phyloP scores from a whole-genome alignment of 768 basidiomycete species.

The Phanerochaete carnosa region DNA sequence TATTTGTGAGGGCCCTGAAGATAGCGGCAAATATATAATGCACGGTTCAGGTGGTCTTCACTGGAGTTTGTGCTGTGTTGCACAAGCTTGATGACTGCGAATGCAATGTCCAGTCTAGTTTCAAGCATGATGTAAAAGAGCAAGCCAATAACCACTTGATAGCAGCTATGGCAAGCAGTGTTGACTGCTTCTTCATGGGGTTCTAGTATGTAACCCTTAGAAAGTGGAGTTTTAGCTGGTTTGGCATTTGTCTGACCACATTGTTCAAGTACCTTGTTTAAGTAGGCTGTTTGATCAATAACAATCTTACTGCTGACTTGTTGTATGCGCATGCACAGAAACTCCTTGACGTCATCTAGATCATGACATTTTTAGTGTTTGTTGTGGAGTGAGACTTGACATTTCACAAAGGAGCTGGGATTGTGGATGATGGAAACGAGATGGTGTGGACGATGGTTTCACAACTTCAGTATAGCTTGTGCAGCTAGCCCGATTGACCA shows the following conservation, averaged over 20 bases:
- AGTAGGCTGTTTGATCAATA: constrained; percentile 14
- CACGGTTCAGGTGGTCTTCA: neutral
- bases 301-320: neutral
- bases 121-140: constrained; percentile 12
- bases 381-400: no score
- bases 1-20: neutral
- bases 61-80: constrained; percentile 19
- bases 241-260: constrained; percentile 13
- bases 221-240: constrained; percentile 8
- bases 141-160: constrained; percentile 1
- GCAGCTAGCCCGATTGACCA: no score
- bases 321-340: constrained; percentile 25
- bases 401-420: no score
- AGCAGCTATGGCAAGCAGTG: neutral
- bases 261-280: constrained; percentile 5
- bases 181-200: constrained; percentile 1
- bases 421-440: no score
- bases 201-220: constrained; percentile 9
- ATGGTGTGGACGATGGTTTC: no score
- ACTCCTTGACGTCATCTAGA: constrained; percentile 13
- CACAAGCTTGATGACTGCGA: constrained; percentile 5
- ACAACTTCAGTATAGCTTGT: no score
- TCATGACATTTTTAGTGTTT: constrained; percentile 11
- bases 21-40: constrained; percentile 8
- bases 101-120: constrained; percentile 15